A percentile compares a stretch with the other conserved stretches of the same genome.
Conservation (phyloP, 169 alveolate species). For the Plasmodium ovale region DNA sequence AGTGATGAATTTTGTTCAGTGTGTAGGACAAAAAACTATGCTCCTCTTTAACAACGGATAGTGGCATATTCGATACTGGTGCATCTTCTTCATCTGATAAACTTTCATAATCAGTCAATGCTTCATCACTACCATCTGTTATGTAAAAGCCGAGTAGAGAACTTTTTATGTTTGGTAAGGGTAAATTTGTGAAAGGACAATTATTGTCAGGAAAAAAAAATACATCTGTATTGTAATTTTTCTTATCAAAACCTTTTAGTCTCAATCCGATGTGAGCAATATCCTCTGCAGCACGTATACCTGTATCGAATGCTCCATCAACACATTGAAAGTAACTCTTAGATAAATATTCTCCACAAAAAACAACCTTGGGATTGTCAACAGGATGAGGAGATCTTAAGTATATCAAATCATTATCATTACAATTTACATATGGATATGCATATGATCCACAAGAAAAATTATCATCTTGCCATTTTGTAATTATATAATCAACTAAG, state of each 20-base stretch:
- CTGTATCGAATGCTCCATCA: slow-evolving; percentile 87
- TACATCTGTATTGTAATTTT: slow-evolving; percentile 76
- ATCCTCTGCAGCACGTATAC: slow-evolving; percentile 88
- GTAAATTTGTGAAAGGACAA: slow-evolving; percentile 80
- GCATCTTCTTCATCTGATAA: slow-evolving; percentile 24
- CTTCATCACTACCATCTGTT: slow-evolving; percentile 87
- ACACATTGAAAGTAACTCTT: slow-evolving; percentile 85
- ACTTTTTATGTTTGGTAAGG: slow-evolving; percentile 77
- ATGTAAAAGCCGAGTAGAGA: slow-evolving; percentile 82
- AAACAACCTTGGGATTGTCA: slow-evolving; percentile 79
- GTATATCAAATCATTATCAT: slow-evolving; percentile 84
- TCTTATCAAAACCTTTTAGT: slow-evolving; percentile 4
- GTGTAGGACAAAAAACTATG: slow-evolving; percentile 27
- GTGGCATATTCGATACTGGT: slow-evolving; percentile 21
- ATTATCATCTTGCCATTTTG: slow-evolving; percentile 84
- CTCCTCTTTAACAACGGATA: slow-evolving; percentile 38
- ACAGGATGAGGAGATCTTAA: slow-evolving; percentile 85
- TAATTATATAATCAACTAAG: slow-evolving; percentile 81
- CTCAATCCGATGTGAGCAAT: slow-evolving; percentile 80
- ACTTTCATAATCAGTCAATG: slow-evolving; percentile 81
- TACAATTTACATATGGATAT: slow-evolving; percentile 80
- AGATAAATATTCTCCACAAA: slow-evolving; percentile 85
- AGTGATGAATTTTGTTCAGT: not conserved
- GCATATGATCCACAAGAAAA: slow-evolving; percentile 85
- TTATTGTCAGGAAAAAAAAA: slow-evolving; percentile 59